phyloP scores from a whole-genome alignment of 306 rosid genomes.

The Malus fusca region DNA sequence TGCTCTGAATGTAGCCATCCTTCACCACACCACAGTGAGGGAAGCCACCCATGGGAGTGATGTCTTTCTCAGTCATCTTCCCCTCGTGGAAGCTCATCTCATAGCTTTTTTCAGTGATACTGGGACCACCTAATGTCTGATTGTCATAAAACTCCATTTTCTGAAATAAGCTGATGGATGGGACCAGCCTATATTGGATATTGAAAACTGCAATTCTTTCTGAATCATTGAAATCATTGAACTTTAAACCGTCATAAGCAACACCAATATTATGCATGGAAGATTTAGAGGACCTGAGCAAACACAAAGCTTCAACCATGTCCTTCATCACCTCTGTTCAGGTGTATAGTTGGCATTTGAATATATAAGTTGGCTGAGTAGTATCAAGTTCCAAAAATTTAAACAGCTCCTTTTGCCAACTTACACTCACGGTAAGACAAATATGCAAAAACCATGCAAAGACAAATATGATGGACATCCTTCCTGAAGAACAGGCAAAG shows the following conservation, averaged over 20 bases:
- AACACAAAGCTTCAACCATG: slow-evolving; percentile 8
- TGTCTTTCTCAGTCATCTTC: slow-evolving; percentile 65
- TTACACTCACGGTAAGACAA: too few relatives aligned
- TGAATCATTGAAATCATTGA: slow-evolving; percentile 5
- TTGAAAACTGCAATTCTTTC: neutral
- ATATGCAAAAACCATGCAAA: too few relatives aligned
- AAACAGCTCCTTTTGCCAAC: too few relatives aligned
- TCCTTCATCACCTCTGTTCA: too few relatives aligned
- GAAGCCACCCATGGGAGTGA: slow-evolving; percentile 83
- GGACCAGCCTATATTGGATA: slow-evolving; percentile 38
- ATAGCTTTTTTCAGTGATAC: slow-evolving; percentile 11
- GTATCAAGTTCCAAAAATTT: too few relatives aligned
- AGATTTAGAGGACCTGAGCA: slow-evolving; percentile 15
- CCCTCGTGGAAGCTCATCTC: slow-evolving; percentile 11
- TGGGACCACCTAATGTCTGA: slow-evolving; percentile 12
- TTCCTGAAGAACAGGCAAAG: too few relatives aligned
- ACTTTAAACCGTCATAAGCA: neutral
- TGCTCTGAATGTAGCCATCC: slow-evolving; percentile 57
- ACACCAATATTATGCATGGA: neutral
- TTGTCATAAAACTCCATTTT: slow-evolving; percentile 24
- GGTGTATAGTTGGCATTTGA: too few relatives aligned
- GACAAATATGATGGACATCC: too few relatives aligned
- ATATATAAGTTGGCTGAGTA: too few relatives aligned
- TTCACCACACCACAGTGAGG: slow-evolving; percentile 84
- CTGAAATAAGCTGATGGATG: slow-evolving; percentile 34